Conservation (phyloP, 1,284 basidiomycete genomes). For the Ganoderma lucidum region DNA sequence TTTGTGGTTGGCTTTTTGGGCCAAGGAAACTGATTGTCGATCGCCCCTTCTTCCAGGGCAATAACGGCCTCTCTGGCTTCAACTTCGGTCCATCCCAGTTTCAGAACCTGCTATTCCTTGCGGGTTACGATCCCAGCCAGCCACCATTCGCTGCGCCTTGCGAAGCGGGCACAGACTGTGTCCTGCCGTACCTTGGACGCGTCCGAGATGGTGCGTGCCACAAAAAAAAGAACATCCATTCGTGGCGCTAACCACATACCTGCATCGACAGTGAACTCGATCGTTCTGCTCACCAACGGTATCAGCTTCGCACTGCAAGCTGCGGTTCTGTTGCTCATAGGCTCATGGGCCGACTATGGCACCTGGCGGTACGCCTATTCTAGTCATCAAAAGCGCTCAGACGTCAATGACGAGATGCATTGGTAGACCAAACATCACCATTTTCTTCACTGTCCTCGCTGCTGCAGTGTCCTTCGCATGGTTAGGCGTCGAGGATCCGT, state of each 20-base stretch:
- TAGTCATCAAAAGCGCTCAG: not conserved
- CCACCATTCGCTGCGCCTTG: slow-evolving; percentile 63
- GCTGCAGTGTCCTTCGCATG: slow-evolving; percentile 80
- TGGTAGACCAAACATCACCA: slow-evolving; percentile 76
- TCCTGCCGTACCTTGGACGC: slow-evolving; percentile 71
- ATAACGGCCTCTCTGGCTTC: slow-evolving; percentile 77
- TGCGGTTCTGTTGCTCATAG: slow-evolving; percentile 67
- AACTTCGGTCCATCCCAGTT: slow-evolving; percentile 82
- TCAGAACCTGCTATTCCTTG: slow-evolving; percentile 76
- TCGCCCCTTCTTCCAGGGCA: slow-evolving; percentile 52
- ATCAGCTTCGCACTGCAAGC: slow-evolving; percentile 80
- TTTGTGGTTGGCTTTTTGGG: not conserved
- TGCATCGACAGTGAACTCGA: slow-evolving; percentile 67
- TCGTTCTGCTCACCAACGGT: slow-evolving; percentile 79
- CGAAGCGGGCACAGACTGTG: slow-evolving; percentile 58
- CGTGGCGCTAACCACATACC: not conserved
- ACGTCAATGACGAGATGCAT: slow-evolving; percentile 15
- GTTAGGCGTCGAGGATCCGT: slow-evolving; percentile 73
- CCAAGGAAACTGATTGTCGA: not conserved
- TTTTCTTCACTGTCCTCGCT: slow-evolving; percentile 75
- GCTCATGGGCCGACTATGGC: slow-evolving; percentile 84
- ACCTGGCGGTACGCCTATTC: slow-evolving; percentile 61
- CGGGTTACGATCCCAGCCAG: slow-evolving; percentile 71
- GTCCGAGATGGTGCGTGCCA: slow-evolving; percentile 62
- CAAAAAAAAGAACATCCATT: not conserved